phyloP scores from a whole-genome alignment of 2,329 filamentous ascomycete genomes.

The Trichoderma guizhouense region DNA sequence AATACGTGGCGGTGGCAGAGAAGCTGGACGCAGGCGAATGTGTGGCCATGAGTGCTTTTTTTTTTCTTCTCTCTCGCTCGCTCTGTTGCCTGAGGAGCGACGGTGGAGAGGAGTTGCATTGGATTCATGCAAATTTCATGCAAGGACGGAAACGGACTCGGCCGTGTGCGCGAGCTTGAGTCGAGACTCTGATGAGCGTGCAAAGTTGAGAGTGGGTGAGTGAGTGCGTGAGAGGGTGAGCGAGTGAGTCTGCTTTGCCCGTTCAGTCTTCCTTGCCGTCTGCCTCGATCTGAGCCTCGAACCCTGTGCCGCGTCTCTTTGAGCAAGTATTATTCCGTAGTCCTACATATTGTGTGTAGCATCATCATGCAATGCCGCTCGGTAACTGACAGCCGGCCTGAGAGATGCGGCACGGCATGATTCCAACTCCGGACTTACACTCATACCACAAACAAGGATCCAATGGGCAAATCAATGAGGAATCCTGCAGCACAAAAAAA shows the following conservation, averaged over 20 bases:
- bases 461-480: background rate
- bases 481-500: background rate
- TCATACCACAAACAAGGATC: background rate
- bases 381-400: background rate
- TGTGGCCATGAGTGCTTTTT: background rate
- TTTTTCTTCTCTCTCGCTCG: background rate
- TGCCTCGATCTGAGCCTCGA: background rate
- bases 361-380: background rate
- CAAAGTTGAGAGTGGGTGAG: background rate
- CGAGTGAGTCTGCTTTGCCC: background rate
- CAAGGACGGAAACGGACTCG: background rate
- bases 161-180: constrained; percentile 2
- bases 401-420: constrained; percentile 7
- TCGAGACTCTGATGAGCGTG: background rate
- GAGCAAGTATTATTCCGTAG: background rate
- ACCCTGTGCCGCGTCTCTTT: background rate
- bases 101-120: background rate
- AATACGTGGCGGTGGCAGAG: constrained; percentile 17
- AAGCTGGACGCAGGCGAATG: background rate
- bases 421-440: background rate
- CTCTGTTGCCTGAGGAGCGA: background rate
- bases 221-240: background rate
- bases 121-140: constrained; percentile 6
- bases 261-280: background rate
- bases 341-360: background rate